phyloP scores from a whole-genome alignment of 306 rosid genomes.

The Castanea mollissima region DNA sequence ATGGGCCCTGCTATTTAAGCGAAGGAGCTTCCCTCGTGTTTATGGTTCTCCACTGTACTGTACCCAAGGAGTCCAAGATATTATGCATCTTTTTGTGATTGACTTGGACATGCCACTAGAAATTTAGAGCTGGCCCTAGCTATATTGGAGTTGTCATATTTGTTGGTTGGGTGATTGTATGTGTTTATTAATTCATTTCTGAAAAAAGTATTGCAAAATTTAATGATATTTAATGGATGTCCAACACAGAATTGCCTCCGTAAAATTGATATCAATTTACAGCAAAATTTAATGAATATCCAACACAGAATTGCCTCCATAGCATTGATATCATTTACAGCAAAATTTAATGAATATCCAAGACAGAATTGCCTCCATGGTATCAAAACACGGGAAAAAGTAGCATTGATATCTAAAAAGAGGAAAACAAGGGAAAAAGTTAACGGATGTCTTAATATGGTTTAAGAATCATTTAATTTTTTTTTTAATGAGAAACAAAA shows the following conservation, averaged over 20 bases:
- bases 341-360: background rate
- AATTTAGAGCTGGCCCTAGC: background rate
- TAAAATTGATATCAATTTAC: background rate
- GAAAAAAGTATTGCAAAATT: background rate
- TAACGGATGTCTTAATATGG: no score
- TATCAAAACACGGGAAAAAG: no score
- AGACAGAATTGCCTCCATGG: background rate
- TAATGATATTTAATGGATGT: background rate
- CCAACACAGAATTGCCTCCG: background rate
- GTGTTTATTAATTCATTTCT: background rate
- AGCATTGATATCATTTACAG: background rate
- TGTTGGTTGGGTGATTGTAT: background rate
- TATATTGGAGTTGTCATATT: background rate
- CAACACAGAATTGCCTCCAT: background rate
- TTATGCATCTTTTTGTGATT: conserved; percentile 9
- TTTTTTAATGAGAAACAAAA: no score
- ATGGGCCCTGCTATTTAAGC: conserved; percentile 32
- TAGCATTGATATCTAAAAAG: no score
- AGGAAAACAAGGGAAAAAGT: no score
- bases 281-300: no score
- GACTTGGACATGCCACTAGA: background rate
- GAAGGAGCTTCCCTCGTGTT: conserved; percentile 10
- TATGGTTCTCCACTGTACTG: conserved; percentile 2
- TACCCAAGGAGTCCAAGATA: conserved; percentile 22
- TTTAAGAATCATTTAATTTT: no score